Conservation (phyloP, 345 rosid species). For the Carallia pectinifolia region DNA sequence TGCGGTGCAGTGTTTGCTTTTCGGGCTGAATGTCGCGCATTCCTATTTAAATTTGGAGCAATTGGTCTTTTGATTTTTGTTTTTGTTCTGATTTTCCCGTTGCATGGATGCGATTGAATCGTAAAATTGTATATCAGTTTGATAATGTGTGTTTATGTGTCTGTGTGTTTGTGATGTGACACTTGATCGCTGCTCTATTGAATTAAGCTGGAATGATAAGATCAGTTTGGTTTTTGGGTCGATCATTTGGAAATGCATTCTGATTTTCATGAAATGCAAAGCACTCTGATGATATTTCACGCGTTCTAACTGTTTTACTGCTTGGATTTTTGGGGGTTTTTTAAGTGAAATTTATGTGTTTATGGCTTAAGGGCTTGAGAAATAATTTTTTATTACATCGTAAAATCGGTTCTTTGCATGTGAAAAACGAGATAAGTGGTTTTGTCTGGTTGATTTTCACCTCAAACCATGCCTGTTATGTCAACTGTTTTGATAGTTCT, state of each 20-base stretch:
- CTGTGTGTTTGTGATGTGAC: background rate
- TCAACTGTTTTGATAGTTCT: background rate
- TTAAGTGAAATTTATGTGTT: constrained; percentile 5
- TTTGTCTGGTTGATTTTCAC: background rate
- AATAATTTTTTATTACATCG: background rate
- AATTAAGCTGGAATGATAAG: background rate
- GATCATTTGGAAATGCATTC: background rate
- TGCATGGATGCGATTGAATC: background rate
- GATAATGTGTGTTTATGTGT: background rate
- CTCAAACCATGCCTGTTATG: background rate
- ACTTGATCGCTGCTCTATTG: background rate
- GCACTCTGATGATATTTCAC: background rate
- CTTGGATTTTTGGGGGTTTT: background rate
- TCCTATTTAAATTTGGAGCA: background rate
- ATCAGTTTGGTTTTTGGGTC: background rate
- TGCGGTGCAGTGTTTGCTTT: background rate
- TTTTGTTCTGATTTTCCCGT: background rate
- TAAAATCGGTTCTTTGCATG: background rate
- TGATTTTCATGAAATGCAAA: background rate
- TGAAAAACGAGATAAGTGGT: background rate
- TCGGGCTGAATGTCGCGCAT: constrained; percentile 17
- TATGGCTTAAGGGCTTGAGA: background rate
- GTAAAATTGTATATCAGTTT: background rate
- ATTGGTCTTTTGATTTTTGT: background rate
- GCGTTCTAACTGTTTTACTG: background rate